Evolutionary conservation across 2,329 filamentous ascomycete genomes (phyloP), one percentile per base, ranked within the genome.

Genomic region (Cyphellophora attinorum): DNA sequence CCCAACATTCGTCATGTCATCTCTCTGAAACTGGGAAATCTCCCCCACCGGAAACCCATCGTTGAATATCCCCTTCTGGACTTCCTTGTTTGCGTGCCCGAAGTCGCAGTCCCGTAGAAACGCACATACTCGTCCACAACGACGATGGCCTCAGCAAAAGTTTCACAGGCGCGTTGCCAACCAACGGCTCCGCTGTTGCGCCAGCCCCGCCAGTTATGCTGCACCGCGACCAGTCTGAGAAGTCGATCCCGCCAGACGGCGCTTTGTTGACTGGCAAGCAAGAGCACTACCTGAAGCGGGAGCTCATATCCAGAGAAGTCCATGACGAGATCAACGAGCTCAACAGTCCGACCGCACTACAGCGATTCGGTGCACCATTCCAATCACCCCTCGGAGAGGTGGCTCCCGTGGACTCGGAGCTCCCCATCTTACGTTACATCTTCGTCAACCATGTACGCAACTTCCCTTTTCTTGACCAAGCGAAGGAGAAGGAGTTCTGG

Each of bases 401-500:
- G 15, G 81, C 86, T 3, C 91, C 91, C 11, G 73, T 93, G 40
- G 86, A 98, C 54, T 95, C 88, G 2, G 89, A 96, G 50, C 70
- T 98, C 17, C 91, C 91, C 12, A 81, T 98, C 43, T 68, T 98
- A 42, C 77, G 91, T 46, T 96, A 91, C 64, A 94, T 98, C 53
- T 98, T 98, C 56, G 91, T 96, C 35, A 82, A 96, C 56, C 88
- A 96, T 77, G 78, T 98, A 40, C 85, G 91, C 53, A 93, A 96
- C 52, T 98, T 98, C 52, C 91, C 91, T 1, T 98, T 98, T 55
- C 74, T 98, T 45, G 86, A 98, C 61, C 85, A 93, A 68, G 91
- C 91, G 14, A 81, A 77, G 53, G 91, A 98, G 71, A 94, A 96
- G 72, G 91, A 98, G 62, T 98, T 98, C 54, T 98, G 91, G 91